These are phyloP conservation scores for Neurospora sp. DNA, from an alignment of 495 filamentous ascomycete species.

Conservation along the genomic window DNA sequence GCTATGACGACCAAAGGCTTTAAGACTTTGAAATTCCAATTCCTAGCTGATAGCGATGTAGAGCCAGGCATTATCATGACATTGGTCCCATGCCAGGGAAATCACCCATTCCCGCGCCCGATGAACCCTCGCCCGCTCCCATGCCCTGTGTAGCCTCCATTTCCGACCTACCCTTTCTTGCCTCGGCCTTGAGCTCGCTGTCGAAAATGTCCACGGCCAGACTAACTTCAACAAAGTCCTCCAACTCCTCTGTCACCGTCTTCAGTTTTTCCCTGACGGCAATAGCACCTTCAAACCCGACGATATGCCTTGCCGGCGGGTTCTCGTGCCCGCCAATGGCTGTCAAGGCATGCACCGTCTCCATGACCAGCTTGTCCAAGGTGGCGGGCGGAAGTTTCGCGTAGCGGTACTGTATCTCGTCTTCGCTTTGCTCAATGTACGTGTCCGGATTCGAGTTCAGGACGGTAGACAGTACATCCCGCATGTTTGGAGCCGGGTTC, in stretches of 20 bases:
- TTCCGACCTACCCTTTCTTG: constrained; percentile 22
- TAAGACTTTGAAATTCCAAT: too few relatives aligned
- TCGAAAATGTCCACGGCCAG: constrained; percentile 69
- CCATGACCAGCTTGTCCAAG: constrained; percentile 61
- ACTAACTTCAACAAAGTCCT: constrained; percentile 90
- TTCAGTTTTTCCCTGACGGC: constrained; percentile 94
- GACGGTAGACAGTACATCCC: constrained; percentile 69
- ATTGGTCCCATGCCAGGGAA: not conserved
- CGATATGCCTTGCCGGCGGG: constrained; percentile 87
- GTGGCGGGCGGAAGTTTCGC: constrained; percentile 55
- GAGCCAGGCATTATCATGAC: not conserved
- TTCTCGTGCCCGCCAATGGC: constrained; percentile 93
- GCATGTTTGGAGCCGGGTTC: constrained; percentile 69
- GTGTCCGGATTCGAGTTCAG: constrained; percentile 48
- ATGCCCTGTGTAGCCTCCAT: constrained; percentile 3
- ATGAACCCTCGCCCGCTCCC: not conserved
- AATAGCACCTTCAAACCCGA: constrained; percentile 79
- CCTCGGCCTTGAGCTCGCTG: constrained; percentile 38
- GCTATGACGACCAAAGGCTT: too few relatives aligned
- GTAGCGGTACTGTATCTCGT: constrained; percentile 59
- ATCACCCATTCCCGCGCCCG: not conserved
- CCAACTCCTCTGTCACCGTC: constrained; percentile 89
- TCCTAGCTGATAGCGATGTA: not conserved
- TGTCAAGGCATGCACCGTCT: constrained; percentile 85
- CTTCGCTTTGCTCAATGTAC: constrained; percentile 29